Conservation (phyloP, 768 basidiomycete species). For the Floccularia luteovirens region DNA sequence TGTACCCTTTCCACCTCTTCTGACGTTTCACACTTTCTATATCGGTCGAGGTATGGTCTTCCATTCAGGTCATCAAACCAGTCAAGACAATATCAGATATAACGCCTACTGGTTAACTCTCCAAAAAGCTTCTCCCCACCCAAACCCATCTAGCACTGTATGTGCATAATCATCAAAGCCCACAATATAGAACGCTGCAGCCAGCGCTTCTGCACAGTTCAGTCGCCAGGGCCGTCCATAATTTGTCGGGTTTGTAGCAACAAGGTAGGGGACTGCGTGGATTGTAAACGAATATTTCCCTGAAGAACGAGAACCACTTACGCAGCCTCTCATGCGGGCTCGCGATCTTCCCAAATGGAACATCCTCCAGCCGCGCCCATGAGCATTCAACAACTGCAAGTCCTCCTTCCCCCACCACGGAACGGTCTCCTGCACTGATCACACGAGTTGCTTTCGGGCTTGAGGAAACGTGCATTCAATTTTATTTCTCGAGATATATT, state of each 20-base stretch:
- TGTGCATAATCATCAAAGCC: conserved; percentile 82
- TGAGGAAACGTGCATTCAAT: conserved; percentile 3
- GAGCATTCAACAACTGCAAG: conserved; percentile 98
- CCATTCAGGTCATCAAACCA: conserved; percentile 1
- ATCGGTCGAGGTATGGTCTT: conserved; percentile 64
- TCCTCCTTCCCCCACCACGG: conserved; percentile 64
- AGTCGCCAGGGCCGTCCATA: conserved; percentile 97
- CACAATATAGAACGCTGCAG: conserved; percentile 92
- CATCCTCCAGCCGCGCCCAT: conserved; percentile 93
- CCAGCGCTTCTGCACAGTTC: conserved; percentile 92
- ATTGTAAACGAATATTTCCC: neutral
- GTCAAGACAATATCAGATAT: conserved; percentile 10
- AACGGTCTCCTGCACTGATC: conserved; percentile 80
- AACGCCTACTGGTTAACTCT: conserved; percentile 63
- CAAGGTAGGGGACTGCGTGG: conserved; percentile 78
- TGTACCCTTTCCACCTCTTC: conserved; percentile 55
- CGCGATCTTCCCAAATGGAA: conserved; percentile 90
- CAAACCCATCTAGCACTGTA: conserved; percentile 69
- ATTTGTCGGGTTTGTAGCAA: conserved; percentile 96
- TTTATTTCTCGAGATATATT: conserved; percentile 2
- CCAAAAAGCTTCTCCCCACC: conserved; percentile 89
- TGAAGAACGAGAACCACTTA: too few relatives aligned
- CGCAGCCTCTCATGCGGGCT: conserved; percentile 88
- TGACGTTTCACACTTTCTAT: conserved; percentile 61
- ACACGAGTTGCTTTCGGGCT: conserved; percentile 81